A percentile compares a stretch with the other conserved stretches of the same genome.
Evolutionary conservation across 257 asterid genomes (phyloP).

Genomic region (Solanum lycopersicoides): DNA sequence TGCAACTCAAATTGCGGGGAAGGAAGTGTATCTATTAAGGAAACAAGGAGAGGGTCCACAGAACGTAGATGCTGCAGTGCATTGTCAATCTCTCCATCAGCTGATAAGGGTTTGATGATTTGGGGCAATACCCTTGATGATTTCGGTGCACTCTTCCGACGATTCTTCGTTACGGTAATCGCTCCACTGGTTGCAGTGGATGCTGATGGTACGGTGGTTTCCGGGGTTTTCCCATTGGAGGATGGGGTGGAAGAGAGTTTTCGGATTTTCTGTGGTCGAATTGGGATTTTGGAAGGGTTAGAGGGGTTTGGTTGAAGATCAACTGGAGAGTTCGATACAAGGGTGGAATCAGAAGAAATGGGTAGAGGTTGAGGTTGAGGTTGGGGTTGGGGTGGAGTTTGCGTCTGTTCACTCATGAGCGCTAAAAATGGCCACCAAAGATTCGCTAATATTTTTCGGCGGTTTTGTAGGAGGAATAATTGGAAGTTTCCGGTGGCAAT

Average conservation of each 20-base stretch:
- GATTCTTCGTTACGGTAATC: conserved; percentile 15
- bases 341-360: conserved; percentile 18
- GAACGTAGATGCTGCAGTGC: conserved; percentile 58
- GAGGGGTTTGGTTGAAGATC: conserved; percentile 25
- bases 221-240: conserved; percentile 5
- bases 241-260: conserved; percentile 40
- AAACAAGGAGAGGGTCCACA: conserved; percentile 52
- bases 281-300: conserved; percentile 85
- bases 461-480: not conserved
- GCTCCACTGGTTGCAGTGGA: not conserved
- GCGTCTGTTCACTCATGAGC: conserved; percentile 64
- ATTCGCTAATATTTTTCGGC: not conserved
- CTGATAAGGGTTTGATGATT: conserved; percentile 54
- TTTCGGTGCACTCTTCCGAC: conserved; percentile 49
- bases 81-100: conserved; percentile 51
- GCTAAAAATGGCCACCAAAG: not conserved
- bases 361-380: conserved; percentile 15
- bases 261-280: conserved; percentile 89
- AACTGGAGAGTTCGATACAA: conserved; percentile 7
- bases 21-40: conserved; percentile 47
- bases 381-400: conserved; percentile 7
- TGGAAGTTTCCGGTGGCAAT: not conserved
- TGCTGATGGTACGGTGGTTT: conserved; percentile 6
- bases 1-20: conserved; percentile 57
- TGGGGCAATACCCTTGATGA: conserved; percentile 47